Evolutionary conservation across 495 filamentous ascomycete species (phyloP).

Genomic region (Baudoinia panamericana): DNA sequence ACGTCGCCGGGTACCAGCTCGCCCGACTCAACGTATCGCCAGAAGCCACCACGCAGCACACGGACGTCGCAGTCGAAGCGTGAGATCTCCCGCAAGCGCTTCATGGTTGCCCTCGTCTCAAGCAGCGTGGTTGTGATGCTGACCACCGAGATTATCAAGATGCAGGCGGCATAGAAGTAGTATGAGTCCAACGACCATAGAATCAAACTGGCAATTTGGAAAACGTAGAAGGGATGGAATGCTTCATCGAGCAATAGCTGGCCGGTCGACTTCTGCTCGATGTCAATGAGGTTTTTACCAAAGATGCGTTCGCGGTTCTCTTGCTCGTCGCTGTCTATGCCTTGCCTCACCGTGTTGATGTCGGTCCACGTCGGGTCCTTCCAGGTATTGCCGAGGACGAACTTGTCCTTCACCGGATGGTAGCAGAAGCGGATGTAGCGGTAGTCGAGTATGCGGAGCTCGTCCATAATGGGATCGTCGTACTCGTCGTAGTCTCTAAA

Average conservation of each 20-base stretch:
- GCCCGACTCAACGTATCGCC: constrained; percentile 72
- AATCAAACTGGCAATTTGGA: constrained; percentile 87
- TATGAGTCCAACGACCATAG: constrained; percentile 95
- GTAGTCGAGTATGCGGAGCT: constrained; percentile 70
- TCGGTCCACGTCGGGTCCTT: constrained; percentile 82
- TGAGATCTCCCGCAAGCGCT: constrained; percentile 77
- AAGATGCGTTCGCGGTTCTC: constrained; percentile 73
- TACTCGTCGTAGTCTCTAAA: constrained; percentile 62
- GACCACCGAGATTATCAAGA: constrained; percentile 84
- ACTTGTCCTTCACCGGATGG: constrained; percentile 77
- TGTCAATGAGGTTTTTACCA: constrained; percentile 77
- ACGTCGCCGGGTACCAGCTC: constrained; percentile 94
- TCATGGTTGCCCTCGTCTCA: constrained; percentile 91
- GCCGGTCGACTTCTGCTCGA: constrained; percentile 68
- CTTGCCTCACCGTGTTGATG: constrained; percentile 43
- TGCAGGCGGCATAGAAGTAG: constrained; percentile 93
- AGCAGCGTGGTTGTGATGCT: constrained; percentile 82
- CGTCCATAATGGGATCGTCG: constrained; percentile 61
- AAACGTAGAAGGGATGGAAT: constrained; percentile 96
- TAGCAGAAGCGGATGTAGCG: constrained; percentile 89
- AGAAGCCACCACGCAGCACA: constrained; percentile 87
- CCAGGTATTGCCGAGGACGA: constrained; percentile 75
- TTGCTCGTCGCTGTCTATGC: constrained; percentile 85
- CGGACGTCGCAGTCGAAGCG: constrained; percentile 89
- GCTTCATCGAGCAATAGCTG: constrained; percentile 89